Evolutionary conservation across 805 yeast species (phyloP).

Genomic region (Pichia kluyveri): DNA sequence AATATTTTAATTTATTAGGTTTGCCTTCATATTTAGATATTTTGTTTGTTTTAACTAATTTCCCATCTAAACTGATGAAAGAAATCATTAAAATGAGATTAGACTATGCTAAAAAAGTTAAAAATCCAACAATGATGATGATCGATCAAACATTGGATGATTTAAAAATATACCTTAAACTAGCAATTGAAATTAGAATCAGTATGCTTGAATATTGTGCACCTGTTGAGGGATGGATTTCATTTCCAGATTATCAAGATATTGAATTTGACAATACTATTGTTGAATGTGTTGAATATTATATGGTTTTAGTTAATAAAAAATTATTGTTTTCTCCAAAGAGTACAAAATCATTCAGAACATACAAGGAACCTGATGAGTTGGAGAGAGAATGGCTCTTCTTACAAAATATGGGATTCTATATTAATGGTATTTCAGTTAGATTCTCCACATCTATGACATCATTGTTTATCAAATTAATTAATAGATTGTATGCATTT

Average conservation of each 20-base stretch:
- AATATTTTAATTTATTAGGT: slow-evolving; percentile 55
- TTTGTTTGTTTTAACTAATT: slow-evolving; percentile 54
- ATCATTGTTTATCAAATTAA: slow-evolving; percentile 51
- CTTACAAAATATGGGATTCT: slow-evolving; percentile 66
- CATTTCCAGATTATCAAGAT: slow-evolving; percentile 55
- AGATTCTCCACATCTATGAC: slow-evolving; percentile 42
- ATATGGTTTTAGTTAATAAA: slow-evolving; percentile 60
- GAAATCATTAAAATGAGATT: slow-evolving; percentile 71
- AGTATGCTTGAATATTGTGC: slow-evolving; percentile 52
- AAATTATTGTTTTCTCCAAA: slow-evolving; percentile 69
- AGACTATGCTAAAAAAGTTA: slow-evolving; percentile 65
- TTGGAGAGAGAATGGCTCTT: slow-evolving; percentile 76
- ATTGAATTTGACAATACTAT: slow-evolving; percentile 54
- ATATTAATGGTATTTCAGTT: slow-evolving; percentile 71
- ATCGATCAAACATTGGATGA: slow-evolving; percentile 90
- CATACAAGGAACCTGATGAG: slow-evolving; percentile 88
- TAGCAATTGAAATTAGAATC: slow-evolving; percentile 68
- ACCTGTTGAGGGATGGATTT: slow-evolving; percentile 58
- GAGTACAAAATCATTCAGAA: slow-evolving; percentile 50
- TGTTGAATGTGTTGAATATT: slow-evolving; percentile 63
- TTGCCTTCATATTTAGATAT: slow-evolving; percentile 65
- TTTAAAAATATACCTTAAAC: slow-evolving; percentile 63
- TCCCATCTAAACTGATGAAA: slow-evolving; percentile 73
- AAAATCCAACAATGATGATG: slow-evolving; percentile 88
- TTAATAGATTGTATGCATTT: slow-evolving; percentile 60